A percentile compares a stretch with the other conserved stretches of the same genome.
Conservation (phyloP, 257 asterid genomes). For the Scutellaria galericulata region DNA sequence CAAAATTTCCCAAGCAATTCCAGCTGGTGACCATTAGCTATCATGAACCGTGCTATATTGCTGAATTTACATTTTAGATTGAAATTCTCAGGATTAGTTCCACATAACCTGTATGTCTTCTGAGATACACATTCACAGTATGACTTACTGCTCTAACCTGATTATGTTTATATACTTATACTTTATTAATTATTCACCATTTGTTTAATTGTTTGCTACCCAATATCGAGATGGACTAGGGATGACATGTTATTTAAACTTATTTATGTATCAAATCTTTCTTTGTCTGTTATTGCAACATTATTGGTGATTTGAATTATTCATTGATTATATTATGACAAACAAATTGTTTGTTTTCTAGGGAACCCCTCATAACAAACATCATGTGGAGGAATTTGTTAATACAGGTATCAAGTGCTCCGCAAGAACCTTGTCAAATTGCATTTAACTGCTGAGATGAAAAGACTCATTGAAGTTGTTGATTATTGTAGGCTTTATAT, state of each 20-base stretch:
- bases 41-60: conserved; percentile 6
- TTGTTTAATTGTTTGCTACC: neutral
- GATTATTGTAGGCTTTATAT: conserved; percentile 72
- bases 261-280: neutral
- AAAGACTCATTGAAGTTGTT: conserved; percentile 17
- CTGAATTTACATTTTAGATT: conserved; percentile 4
- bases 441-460: neutral
- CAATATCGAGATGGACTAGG: neutral
- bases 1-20: too few species aligned
- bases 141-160: neutral
- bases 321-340: conserved; percentile 21
- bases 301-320: neutral
- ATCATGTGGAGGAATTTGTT: conserved; percentile 98
- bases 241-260: conserved; percentile 5
- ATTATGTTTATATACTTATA: conserved; percentile 15
- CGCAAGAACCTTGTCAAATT: neutral
- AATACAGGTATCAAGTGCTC: conserved; percentile 66
- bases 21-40: neutral
- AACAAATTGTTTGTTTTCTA: conserved; percentile 39
- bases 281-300: neutral
- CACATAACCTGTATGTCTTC: neutral
- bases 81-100: neutral
- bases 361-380: conserved; percentile 98
- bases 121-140: neutral
- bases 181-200: neutral